These are phyloP conservation scores for Mycena polygramma DNA, from an alignment of 768 basidiomycete genomes.

Conservation along the genomic window DNA sequence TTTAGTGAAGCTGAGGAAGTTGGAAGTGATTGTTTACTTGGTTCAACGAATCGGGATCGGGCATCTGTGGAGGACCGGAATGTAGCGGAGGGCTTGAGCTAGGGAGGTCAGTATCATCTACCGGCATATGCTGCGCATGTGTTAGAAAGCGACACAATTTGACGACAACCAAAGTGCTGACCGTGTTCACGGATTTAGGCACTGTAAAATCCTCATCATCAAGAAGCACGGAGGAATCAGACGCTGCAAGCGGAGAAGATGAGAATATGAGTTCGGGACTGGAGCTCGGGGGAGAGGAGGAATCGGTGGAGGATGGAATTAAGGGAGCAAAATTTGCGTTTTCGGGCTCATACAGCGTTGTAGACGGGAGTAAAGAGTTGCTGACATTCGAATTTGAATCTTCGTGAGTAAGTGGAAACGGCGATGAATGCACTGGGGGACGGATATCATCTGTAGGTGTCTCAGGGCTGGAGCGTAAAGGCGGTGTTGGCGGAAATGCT, in stretches of 20 bases:
- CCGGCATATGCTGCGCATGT: background rate
- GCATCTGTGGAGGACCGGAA: constrained; percentile 53
- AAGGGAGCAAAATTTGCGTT: constrained; percentile 17
- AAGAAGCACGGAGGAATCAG: constrained; percentile 25
- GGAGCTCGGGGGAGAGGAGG: constrained; percentile 57
- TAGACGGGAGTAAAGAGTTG: constrained; percentile 2
- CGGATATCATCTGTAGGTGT: background rate
- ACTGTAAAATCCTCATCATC: constrained; percentile 1
- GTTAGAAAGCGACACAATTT: background rate
- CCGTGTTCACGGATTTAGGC: constrained; percentile 9
- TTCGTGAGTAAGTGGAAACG: background rate
- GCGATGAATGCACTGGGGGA: background rate
- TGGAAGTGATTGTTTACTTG: constrained; percentile 10
- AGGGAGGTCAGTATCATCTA: constrained; percentile 45
- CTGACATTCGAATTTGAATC: constrained; percentile 9
- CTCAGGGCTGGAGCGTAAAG: constrained; percentile 10
- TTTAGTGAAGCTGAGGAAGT: background rate
- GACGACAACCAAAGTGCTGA: background rate
- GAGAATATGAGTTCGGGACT: constrained; percentile 61
- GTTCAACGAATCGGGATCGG: constrained; percentile 4
- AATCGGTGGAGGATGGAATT: constrained; percentile 16
- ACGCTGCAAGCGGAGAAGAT: constrained; percentile 47
- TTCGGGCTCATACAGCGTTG: constrained; percentile 4
- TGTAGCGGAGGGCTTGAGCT: constrained; percentile 62
- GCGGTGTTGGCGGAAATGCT: background rate